A percentile compares a stretch with the other conserved stretches of the same genome.
Evolutionary conservation across 768 basidiomycete genomes (phyloP).

Genomic region (Boletus barrowsii): DNA sequence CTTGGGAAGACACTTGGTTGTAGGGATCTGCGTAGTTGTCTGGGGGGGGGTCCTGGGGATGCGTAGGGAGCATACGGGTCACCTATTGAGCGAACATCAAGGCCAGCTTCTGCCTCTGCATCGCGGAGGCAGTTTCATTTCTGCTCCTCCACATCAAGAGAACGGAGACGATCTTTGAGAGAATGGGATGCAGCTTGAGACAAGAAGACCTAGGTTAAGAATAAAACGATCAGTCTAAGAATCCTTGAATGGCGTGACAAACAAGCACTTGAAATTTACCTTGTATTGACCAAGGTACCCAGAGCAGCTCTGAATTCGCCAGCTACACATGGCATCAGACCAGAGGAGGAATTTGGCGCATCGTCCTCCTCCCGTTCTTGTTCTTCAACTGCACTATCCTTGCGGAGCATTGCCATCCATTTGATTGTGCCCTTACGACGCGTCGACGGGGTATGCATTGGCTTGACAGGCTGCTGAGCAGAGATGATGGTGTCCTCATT

Average conservation of each 20-base stretch:
- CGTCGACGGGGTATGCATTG: slow-evolving; percentile 90
- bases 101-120: slow-evolving; percentile 68
- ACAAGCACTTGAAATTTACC: too few relatives aligned
- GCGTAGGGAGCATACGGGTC: slow-evolving; percentile 82
- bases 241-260: too few relatives aligned
- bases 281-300: slow-evolving; percentile 75
- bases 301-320: slow-evolving; percentile 59
- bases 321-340: slow-evolving; percentile 62
- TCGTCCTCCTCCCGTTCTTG: slow-evolving; percentile 53
- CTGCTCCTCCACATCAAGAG: slow-evolving; percentile 81
- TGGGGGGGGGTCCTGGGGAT: slow-evolving; percentile 44
- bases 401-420: slow-evolving; percentile 42
- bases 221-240: slow-evolving; percentile 1
- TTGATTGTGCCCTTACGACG: slow-evolving; percentile 74
- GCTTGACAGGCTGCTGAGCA: slow-evolving; percentile 90
- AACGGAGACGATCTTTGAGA: slow-evolving; percentile 86
- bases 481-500: slow-evolving; percentile 95
- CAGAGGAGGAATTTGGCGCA: slow-evolving; percentile 25
- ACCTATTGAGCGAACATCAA: slow-evolving; percentile 49
- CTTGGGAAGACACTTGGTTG: slow-evolving; percentile 50
- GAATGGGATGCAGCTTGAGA: slow-evolving; percentile 82
- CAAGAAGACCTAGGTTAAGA: slow-evolving; percentile 71
- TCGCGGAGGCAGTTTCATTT: slow-evolving; percentile 77
- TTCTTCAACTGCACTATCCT: slow-evolving; percentile 28
- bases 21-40: slow-evolving; percentile 52